A percentile compares a stretch with the other conserved stretches of the same genome.
Conservation (phyloP, 148 eudicot genomes). For the Arctostaphylos glauca region DNA sequence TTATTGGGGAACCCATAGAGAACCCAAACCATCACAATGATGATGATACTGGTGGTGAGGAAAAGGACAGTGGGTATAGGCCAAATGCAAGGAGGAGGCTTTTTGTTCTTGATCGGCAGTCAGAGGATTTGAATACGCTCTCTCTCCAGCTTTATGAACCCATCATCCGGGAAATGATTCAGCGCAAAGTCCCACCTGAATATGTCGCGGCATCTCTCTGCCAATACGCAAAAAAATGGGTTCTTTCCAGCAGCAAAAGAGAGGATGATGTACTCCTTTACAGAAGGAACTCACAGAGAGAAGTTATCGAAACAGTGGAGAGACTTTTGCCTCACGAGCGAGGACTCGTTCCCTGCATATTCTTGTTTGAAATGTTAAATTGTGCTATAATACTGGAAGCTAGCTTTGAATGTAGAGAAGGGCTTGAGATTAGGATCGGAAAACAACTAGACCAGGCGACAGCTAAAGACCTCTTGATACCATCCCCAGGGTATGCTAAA, state of each 20-base stretch:
- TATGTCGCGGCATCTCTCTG: conserved; percentile 45
- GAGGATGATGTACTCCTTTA: conserved; percentile 17
- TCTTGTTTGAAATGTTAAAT: conserved; percentile 48
- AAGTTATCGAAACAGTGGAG: conserved; percentile 52
- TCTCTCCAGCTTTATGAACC: conserved; percentile 49
- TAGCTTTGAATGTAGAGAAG: conserved; percentile 31
- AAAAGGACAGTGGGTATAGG: conserved; percentile 16
- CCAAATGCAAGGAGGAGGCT: conserved; percentile 51
- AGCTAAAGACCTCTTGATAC: conserved; percentile 54
- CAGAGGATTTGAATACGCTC: conserved; percentile 46
- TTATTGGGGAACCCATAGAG: conserved; percentile 44
- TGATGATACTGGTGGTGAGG: conserved; percentile 23
- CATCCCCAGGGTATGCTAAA: conserved; percentile 42
- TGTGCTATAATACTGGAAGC: conserved; percentile 37
- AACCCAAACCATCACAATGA: conserved; percentile 13
- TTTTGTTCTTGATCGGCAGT: conserved; percentile 32
- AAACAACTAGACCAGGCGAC: conserved; percentile 48
- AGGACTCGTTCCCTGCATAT: conserved; percentile 33
- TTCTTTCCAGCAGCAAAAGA: conserved; percentile 8
- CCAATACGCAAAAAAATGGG: conserved; percentile 41
- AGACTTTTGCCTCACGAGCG: conserved; percentile 48
- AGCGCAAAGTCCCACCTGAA: conserved; percentile 35
- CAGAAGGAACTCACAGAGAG: conserved; percentile 32
- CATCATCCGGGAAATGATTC: conserved; percentile 38
- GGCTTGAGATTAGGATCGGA: conserved; percentile 60